Conservation (phyloP, 805 yeast genomes). For the Candida saitoana region DNA sequence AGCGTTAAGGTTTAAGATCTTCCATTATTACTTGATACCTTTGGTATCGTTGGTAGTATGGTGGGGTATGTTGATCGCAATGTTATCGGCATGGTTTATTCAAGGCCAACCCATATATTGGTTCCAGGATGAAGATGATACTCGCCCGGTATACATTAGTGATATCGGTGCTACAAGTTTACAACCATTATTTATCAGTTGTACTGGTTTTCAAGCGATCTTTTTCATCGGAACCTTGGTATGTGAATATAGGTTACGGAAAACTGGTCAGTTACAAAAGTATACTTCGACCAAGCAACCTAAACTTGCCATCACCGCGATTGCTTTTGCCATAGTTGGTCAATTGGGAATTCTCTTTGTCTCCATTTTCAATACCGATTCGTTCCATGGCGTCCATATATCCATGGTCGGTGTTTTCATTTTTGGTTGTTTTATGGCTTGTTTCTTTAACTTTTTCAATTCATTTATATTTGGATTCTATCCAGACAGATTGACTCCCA, state of each 20-base stretch:
- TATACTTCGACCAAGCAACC: conserved; percentile 42
- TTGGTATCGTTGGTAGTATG: conserved; percentile 63
- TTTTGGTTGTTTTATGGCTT: conserved; percentile 54
- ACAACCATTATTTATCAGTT: conserved; percentile 78
- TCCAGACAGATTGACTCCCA: conserved; percentile 34
- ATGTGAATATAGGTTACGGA: conserved; percentile 61
- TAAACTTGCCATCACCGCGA: conserved; percentile 37
- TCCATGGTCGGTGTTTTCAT: conserved; percentile 74
- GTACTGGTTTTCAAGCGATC: conserved; percentile 74
- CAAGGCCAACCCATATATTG: conserved; percentile 74
- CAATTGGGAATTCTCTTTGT: conserved; percentile 73
- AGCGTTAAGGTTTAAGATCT: conserved; percentile 33
- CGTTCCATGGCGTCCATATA: conserved; percentile 55
- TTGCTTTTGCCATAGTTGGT: conserved; percentile 50
- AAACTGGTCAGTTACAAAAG: conserved; percentile 51
- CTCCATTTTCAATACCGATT: conserved; percentile 64
- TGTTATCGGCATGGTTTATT: conserved; percentile 71
- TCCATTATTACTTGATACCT: conserved; percentile 58
- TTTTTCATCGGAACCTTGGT: conserved; percentile 62
- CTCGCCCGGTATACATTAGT: conserved; percentile 69
- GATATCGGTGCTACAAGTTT: conserved; percentile 85
- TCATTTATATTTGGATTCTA: conserved; percentile 36
- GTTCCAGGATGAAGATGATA: conserved; percentile 41
- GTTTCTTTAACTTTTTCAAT: conserved; percentile 33
- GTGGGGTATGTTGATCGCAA: conserved; percentile 88